Evolutionary conservation across 2,329 filamentous ascomycete species (phyloP).

Genomic region (Neophaeococcomyces aloes): DNA sequence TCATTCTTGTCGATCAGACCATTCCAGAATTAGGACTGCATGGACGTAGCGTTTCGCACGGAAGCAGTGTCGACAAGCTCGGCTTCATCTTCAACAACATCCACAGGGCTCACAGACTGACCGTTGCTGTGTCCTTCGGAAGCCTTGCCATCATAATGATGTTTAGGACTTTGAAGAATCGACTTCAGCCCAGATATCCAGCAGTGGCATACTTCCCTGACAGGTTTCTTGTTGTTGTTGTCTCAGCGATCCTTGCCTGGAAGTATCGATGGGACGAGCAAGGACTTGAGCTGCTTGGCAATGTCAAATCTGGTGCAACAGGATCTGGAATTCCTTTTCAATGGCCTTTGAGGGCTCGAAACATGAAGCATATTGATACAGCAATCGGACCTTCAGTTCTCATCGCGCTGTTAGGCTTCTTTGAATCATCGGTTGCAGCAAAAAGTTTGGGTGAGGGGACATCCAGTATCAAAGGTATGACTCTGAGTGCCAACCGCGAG

Average conservation of each 20-base stretch:
- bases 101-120: constrained; percentile 59
- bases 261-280: constrained; percentile 64
- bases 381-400: constrained; percentile 86
- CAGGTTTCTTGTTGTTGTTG: constrained; percentile 76
- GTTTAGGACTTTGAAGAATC: constrained; percentile 70
- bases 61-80: constrained; percentile 77
- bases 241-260: constrained; percentile 73
- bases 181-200: constrained; percentile 67
- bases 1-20: constrained; percentile 90
- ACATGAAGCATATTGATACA: constrained; percentile 73
- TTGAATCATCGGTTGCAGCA: constrained; percentile 91
- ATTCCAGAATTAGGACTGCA: constrained; percentile 79
- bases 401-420: constrained; percentile 93
- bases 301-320: constrained; percentile 57
- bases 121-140: constrained; percentile 62
- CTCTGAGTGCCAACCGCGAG: constrained; percentile 82
- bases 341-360: constrained; percentile 68
- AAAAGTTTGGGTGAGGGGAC: constrained; percentile 65
- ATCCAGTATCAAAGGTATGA: constrained; percentile 64
- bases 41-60: constrained; percentile 57
- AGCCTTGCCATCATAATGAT: constrained; percentile 85
- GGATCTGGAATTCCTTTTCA: constrained; percentile 67
- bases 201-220: constrained; percentile 82
- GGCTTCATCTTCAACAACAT: constrained; percentile 63
- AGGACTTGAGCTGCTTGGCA: constrained; percentile 74